These are phyloP conservation scores for Colletotrichum nymphaeae DNA, from an alignment of 2,329 filamentous ascomycete species.

Conservation along the genomic window DNA sequence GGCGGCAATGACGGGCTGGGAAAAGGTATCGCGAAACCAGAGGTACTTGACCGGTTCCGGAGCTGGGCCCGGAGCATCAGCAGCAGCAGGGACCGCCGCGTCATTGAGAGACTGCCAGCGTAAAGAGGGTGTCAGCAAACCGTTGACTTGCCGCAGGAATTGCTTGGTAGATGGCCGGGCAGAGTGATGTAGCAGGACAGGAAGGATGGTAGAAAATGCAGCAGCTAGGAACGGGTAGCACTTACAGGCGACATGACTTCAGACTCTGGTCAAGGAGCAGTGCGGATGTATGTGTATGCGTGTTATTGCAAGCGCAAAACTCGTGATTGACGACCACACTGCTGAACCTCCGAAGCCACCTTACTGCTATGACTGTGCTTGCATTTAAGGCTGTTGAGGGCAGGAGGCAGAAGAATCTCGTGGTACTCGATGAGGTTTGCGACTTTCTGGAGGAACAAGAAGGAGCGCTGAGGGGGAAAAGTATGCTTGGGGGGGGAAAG, in stretches of 20 bases:
- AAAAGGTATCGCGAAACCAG: conserved; percentile 65
- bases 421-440: not conserved
- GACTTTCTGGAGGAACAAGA: not conserved
- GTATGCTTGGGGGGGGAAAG: conserved; percentile 15
- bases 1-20: conserved; percentile 88
- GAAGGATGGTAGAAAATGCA: no score
- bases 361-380: conserved; percentile 25
- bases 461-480: not conserved
- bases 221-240: not conserved
- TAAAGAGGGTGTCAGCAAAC: not conserved
- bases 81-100: conserved; percentile 18
- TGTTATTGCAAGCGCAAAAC: conserved; percentile 12
- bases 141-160: not conserved
- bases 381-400: conserved; percentile 30
- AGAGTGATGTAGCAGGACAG: not conserved
- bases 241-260: conserved; percentile 35
- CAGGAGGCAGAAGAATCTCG: not conserved
- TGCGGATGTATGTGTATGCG: conserved; percentile 1
- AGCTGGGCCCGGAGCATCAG: conserved; percentile 2
- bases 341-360: conserved; percentile 32
- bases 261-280: conserved; percentile 32
- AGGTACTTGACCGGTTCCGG: not conserved
- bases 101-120: conserved; percentile 12
- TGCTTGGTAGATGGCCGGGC: not conserved
- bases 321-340: conserved; percentile 25